Evolutionary conservation across 768 basidiomycete species (phyloP).

Genomic region (Sarcodon sp.): DNA sequence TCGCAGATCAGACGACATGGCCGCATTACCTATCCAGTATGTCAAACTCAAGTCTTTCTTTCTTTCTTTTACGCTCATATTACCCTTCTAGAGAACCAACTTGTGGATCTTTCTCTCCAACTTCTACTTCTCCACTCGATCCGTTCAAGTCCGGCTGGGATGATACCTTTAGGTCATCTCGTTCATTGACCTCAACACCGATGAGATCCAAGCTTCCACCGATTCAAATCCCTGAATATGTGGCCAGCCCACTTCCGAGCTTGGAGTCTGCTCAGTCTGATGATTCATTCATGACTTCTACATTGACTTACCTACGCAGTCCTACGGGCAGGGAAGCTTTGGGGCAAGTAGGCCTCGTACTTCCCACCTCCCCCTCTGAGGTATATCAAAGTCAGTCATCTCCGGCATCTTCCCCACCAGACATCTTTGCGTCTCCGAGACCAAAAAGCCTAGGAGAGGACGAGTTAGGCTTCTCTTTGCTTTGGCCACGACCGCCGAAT

Average conservation of each 20-base stretch:
- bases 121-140: slow-evolving; percentile 7
- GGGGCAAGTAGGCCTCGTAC: slow-evolving; percentile 2
- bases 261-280: slow-evolving; percentile 4
- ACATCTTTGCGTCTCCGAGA: neutral
- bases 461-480: neutral
- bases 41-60: neutral
- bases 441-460: neutral
- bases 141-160: slow-evolving; percentile 10
- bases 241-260: no score
- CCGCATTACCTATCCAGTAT: neutral
- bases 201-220: neutral
- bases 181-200: neutral
- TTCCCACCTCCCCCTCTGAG: neutral
- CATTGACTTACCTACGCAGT: slow-evolving; percentile 13
- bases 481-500: neutral
- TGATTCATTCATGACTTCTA: slow-evolving; percentile 11
- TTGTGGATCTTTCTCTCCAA: neutral
- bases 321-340: slow-evolving; percentile 12
- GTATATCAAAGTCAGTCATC: neutral
- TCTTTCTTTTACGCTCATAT: neutral
- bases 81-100: neutral
- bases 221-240: no score
- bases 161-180: slow-evolving; percentile 4
- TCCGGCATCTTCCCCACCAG: neutral
- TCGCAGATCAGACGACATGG: neutral